These are phyloP conservation scores for Mrakia gelida DNA, from an alignment of 768 basidiomycete genomes.

Conservation along the genomic window DNA sequence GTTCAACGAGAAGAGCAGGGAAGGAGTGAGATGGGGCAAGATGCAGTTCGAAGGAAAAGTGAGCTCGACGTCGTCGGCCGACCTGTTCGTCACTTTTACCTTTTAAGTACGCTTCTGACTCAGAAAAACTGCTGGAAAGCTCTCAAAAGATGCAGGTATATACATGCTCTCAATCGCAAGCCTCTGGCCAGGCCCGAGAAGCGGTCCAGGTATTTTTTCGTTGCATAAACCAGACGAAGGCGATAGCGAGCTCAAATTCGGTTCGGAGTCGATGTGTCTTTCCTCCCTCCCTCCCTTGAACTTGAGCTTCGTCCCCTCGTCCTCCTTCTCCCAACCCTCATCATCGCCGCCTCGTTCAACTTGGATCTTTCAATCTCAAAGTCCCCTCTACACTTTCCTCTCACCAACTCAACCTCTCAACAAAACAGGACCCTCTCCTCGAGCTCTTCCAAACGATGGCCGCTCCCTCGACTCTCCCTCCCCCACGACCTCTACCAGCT, in stretches of 20 bases:
- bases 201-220: background rate
- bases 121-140: background rate
- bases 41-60: too few relatives aligned
- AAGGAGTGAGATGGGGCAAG: too few relatives aligned
- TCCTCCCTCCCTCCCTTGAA: background rate
- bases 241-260: background rate
- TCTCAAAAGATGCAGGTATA: background rate
- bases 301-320: background rate
- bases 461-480: background rate
- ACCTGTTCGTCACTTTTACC: too few relatives aligned
- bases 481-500: slow-evolving; percentile 15
- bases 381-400: background rate
- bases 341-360: too few relatives aligned
- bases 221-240: background rate
- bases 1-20: too few relatives aligned
- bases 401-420: too few relatives aligned
- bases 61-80: too few relatives aligned
- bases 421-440: background rate
- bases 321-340: background rate
- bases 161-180: background rate
- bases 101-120: background rate
- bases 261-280: background rate
- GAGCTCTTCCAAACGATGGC: background rate
- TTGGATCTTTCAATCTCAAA: too few relatives aligned
- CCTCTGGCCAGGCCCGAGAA: background rate